Conservation (phyloP, 179 eudicot species). For the Spergularia azorica region DNA sequence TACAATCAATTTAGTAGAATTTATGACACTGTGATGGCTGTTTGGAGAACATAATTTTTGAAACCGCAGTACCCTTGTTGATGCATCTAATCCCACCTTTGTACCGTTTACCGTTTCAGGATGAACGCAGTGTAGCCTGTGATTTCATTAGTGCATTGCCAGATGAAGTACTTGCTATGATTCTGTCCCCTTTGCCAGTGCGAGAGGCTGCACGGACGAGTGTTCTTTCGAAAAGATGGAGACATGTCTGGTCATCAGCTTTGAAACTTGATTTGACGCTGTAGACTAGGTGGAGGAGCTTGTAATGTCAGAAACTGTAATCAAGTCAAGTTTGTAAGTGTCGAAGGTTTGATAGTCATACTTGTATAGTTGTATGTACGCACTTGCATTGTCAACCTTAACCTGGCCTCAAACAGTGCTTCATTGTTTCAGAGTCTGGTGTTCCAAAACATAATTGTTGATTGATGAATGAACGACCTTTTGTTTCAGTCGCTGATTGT, state of each 20-base stretch:
- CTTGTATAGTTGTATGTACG: no score
- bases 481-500: no score
- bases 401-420: no score
- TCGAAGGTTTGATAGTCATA: background rate
- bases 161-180: slow-evolving; percentile 19
- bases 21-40: background rate
- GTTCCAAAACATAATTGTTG: no score
- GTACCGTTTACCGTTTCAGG: slow-evolving; percentile 9
- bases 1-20: background rate
- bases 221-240: slow-evolving; percentile 19
- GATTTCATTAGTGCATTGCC: slow-evolving; percentile 18
- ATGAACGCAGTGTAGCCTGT: background rate
- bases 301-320: slow-evolving; percentile 6
- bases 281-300: background rate
- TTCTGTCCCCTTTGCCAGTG: slow-evolving; percentile 11
- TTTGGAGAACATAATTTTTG: background rate
- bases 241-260: slow-evolving; percentile 9
- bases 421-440: no score
- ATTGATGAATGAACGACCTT: no score
- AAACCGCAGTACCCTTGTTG: background rate
- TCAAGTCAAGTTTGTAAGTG: background rate
- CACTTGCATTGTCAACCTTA: no score
- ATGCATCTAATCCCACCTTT: background rate
- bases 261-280: slow-evolving; percentile 19
- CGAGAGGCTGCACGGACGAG: slow-evolving; percentile 15